A percentile compares a stretch with the other conserved stretches of the same genome.
Conservation (phyloP, 768 basidiomycete genomes). For the Lactarius sp. region DNA sequence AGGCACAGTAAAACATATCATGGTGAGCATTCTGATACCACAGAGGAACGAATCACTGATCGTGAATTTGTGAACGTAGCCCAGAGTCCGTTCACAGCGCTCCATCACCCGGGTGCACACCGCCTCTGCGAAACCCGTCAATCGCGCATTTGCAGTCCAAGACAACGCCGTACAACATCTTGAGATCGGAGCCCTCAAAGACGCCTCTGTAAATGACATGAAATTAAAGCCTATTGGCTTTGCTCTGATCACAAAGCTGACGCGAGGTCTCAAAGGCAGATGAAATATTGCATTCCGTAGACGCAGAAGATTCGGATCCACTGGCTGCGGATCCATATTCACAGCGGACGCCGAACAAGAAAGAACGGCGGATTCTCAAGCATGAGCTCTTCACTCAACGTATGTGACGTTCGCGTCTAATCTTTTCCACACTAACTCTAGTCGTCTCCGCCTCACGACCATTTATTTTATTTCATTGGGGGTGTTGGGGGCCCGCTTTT, state of each 20-base stretch:
- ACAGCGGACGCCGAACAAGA: conserved; percentile 44
- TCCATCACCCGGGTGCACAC: conserved; percentile 42
- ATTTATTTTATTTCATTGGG: neutral
- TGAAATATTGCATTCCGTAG: conserved; percentile 41
- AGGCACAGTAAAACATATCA: neutral
- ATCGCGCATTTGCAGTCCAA: conserved; percentile 47
- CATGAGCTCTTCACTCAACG: conserved; percentile 67
- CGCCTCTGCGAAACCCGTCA: conserved; percentile 43
- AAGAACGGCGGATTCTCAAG: conserved; percentile 60
- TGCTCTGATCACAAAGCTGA: neutral
- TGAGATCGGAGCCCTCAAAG: conserved; percentile 40
- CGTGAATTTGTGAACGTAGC: conserved; percentile 22
- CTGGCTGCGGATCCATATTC: conserved; percentile 21
- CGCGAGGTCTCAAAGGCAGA: conserved; percentile 35
- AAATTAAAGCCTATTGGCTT: neutral
- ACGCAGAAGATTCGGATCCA: conserved; percentile 20
- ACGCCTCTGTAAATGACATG: conserved; percentile 37
- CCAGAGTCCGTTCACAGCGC: conserved; percentile 40
- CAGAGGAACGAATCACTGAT: neutral
- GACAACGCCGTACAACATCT: conserved; percentile 46
- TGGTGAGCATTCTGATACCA: conserved; percentile 7
- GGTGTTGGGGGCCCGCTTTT: neutral
- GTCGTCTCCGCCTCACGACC: neutral
- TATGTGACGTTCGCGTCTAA: conserved; percentile 30
- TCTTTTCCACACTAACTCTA: neutral